Conservation (phyloP, 345 rosid species). For the Citrus trifoliata region DNA sequence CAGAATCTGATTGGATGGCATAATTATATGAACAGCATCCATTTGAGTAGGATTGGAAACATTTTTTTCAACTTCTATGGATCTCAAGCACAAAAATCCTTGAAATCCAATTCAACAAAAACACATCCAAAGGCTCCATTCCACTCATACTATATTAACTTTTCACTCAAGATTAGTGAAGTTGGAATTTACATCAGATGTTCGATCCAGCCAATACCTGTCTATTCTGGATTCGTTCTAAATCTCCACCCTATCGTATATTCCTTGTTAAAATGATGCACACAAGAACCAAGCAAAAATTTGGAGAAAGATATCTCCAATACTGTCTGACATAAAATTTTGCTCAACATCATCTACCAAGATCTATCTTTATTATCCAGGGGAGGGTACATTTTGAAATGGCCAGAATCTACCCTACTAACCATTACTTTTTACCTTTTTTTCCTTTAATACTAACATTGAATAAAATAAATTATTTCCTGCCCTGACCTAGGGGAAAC, state of each 20-base stretch:
- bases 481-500: neutral
- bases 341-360: neutral
- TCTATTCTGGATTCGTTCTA: neutral
- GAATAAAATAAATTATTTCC: neutral
- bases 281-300: neutral
- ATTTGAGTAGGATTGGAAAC: neutral
- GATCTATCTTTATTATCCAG: neutral
- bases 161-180: neutral
- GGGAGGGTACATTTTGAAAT: neutral
- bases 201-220: neutral
- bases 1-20: neutral
- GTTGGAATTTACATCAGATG: neutral
- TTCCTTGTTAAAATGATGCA: neutral
- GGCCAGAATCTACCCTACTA: neutral
- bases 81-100: neutral
- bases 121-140: neutral
- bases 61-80: neutral
- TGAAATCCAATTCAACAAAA: neutral
- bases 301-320: neutral
- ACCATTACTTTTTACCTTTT: neutral
- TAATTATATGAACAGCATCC: neutral
- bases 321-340: neutral
- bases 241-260: neutral
- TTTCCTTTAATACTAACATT: neutral
- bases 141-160: neutral